Base-by-base conservation (phyloP, 2,329 filamentous ascomycete genomes). In the Cryphonectria nitschkei region DNA sequence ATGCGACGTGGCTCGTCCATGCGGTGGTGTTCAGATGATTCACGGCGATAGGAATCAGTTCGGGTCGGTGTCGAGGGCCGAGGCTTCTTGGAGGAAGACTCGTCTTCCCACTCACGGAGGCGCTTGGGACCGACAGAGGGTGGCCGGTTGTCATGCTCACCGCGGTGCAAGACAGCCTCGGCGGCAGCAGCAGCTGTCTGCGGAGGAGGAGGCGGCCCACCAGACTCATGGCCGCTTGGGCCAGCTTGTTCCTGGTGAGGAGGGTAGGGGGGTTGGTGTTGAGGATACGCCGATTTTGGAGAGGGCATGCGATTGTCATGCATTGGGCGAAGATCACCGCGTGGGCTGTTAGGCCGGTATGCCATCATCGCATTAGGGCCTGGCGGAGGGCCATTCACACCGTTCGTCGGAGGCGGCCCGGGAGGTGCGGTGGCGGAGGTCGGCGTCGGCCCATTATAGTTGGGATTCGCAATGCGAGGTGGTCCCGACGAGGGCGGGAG, bases 81-180 rank as follows among this genome's bases (percentile, higher is more conserved):
- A 73, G 93, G 90, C 83, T 98, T 98, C 84, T 98, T 97, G 61
- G 86, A 85, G 4, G 90, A 83, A 32, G 89, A 84, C 50, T 97
- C 94, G 50, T 95, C 92, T 75, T 98, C 96, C 95, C 96, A 98
- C 77, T 98, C 96, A 65, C 95, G 91, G 79, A 90, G 87, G 70
- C 96, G 89, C 86, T 99, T 99, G 70, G 92, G 89, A 3, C 88
- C 88, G 14, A 93, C 92, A 52, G 94, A 97, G 0, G 91, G 82
- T 26, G 94, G 93, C n/a, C 94, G 88, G 58, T 90, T 88, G 69
- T 97, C 92, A 73, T 85, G 87, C 68, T 89, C 87, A 14, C 70
- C 65, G 5, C 71, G 69, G 41, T 73, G 69, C 11, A 73, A 56
- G 9, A 69, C 71, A 71, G 88, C 87, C 77, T 95, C 92, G 63